Base-by-base conservation (phyloP, 805 yeast genomes). In the Saturnispora kantuleensis region DNA sequence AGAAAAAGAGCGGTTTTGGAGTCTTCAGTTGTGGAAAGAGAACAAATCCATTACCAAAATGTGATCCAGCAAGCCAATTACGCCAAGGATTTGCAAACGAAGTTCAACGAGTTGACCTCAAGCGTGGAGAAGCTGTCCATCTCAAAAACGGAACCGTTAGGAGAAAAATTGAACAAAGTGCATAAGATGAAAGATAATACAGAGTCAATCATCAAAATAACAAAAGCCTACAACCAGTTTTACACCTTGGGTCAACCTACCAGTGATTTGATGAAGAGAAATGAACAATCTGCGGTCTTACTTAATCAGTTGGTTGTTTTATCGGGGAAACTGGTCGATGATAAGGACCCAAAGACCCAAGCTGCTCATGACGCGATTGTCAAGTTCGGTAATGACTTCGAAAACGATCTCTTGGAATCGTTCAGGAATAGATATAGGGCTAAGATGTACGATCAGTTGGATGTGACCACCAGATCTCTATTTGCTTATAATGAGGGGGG, bases 401-500 rank as follows among this genome's bases (percentile, higher is more conserved):
- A 90, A 58, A 72, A 73, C 41, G 73, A 76, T 29, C 65, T 89
- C 44, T 65, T 90, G 42, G 76, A 74, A 35, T 74, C 76, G 45
- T 90, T 90, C 53, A 83, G 81, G 53, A 68, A 73, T 18, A 86
- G 87, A n/a, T 84, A 84, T 52, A 75, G 77, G 46, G 75, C 74
- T 21, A 79, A 78, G 48, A 81, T 86, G 52, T 74, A 77, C 52
- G 67, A 69, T n/a, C 76, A 75, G 44, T 79, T 93, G 82, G 79
- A 76, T 54, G 87, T 81, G 46, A 74, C 80, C 21, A 86, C 96
- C 0, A 77, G 76, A 41, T 75, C 88, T 13, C 68, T 89, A 41
- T 74, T 79, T 43, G 84, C 79, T 49, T 90, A 80, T 66, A 89
- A 90, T 57, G 90, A 87, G 15, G 96, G 96, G 10, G 71, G 76